These are phyloP conservation scores for Zostera marina DNA, from an alignment of 116 monocot genomes.

Conservation along the genomic window DNA sequence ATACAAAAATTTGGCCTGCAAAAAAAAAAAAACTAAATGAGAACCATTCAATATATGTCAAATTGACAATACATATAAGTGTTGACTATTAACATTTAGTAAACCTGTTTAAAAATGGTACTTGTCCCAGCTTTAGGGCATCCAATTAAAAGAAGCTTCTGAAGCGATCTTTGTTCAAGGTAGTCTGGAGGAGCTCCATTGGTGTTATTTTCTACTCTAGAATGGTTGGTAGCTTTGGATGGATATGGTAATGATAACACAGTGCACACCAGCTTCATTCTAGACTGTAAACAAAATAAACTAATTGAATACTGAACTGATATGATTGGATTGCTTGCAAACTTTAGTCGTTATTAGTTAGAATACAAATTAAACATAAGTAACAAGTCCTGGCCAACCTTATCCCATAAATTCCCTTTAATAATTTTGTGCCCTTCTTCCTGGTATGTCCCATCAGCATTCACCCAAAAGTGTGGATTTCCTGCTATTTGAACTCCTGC, in stretches of 20 bases:
- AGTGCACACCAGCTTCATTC: slow-evolving; percentile 73
- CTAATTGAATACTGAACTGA: not conserved
- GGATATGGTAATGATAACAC: slow-evolving; percentile 77
- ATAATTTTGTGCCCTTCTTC: slow-evolving; percentile 93
- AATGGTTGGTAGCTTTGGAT: slow-evolving; percentile 19
- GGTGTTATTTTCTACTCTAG: slow-evolving; percentile 32
- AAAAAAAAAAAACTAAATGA: not conserved
- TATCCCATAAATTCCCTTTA: slow-evolving; percentile 83
- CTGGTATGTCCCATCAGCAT: slow-evolving; percentile 95
- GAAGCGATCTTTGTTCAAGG: slow-evolving; percentile 42
- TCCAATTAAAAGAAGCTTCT: slow-evolving; percentile 83
- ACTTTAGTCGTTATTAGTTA: not conserved
- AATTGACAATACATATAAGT: not conserved
- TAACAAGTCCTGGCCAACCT: slow-evolving; percentile 24
- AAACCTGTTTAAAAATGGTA: slow-evolving; percentile 92
- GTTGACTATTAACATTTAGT: not conserved
- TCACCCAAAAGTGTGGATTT: slow-evolving; percentile 94
- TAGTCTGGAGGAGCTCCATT: slow-evolving; percentile 28
- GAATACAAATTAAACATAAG: not conserved
- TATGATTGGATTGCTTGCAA: not conserved
- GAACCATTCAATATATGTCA: not conserved
- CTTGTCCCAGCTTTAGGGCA: slow-evolving; percentile 62
- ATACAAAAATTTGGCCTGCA: slow-evolving; percentile 86
- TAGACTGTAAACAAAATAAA: slow-evolving; percentile 34
- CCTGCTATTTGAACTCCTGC: slow-evolving; percentile 96